Percentiles rank a stretch among this genome's conserved stretches.
Conservation (phyloP, 441 rosid species). For the Eutrema salsugineum region DNA sequence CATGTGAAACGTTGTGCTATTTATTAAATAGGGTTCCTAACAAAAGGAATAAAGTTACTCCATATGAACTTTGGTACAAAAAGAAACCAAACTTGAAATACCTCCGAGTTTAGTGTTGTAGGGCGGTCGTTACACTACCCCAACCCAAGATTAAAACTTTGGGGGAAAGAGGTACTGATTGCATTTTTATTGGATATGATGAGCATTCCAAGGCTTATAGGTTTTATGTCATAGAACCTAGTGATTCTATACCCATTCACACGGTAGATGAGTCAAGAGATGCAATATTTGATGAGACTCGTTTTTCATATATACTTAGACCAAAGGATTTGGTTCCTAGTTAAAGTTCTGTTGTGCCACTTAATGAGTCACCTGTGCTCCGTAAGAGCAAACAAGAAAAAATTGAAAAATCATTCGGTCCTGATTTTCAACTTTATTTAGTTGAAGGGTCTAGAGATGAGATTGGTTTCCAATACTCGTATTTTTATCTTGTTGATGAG, state of each 20-base stretch:
- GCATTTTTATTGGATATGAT: too few relatives aligned
- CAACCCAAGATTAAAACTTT: too few relatives aligned
- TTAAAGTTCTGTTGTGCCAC: not conserved
- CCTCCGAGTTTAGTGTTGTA: too few relatives aligned
- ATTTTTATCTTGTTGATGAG: not conserved
- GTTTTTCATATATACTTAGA: not conserved
- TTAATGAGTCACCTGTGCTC: not conserved
- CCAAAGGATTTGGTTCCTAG: not conserved
- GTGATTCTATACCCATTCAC: not conserved
- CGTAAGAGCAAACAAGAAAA: not conserved
- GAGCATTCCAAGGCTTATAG: constrained; percentile 1
- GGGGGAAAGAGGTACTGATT: too few relatives aligned
- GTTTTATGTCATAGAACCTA: constrained; percentile 1
- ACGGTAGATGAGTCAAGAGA: not conserved
- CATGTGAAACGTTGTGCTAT: too few relatives aligned
- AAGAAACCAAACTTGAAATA: too few relatives aligned
- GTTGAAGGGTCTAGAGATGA: constrained; percentile 7
- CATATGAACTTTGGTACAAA: too few relatives aligned
- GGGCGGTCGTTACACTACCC: too few relatives aligned
- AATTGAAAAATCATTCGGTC: not conserved
- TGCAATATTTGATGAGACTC: constrained; percentile 1
- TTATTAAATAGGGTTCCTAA: too few relatives aligned
- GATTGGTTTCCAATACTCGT: not conserved
- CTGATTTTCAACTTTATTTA: not conserved
- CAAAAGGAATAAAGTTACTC: too few relatives aligned